These are phyloP conservation scores for Colletotrichum eremochloae DNA, from an alignment of 2,329 filamentous ascomycete species.

Conservation along the genomic window DNA sequence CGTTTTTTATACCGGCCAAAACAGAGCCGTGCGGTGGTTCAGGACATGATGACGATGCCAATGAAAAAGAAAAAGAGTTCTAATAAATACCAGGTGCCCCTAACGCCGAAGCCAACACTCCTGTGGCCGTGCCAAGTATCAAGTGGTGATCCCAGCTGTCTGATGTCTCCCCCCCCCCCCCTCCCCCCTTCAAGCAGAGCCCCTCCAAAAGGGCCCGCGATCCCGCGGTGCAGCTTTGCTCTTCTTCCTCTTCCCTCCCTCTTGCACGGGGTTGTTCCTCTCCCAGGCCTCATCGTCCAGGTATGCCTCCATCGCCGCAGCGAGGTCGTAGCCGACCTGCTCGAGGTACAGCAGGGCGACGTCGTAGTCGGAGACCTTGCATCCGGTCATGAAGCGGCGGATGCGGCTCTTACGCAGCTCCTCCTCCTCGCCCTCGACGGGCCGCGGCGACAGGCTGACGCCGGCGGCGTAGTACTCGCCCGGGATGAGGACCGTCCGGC, in stretches of 20 bases:
- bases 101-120: constrained; percentile 11
- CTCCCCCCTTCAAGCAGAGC: constrained; percentile 35
- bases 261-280: constrained; percentile 71
- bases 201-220: constrained; percentile 51
- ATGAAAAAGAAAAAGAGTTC: constrained; percentile 38
- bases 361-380: constrained; percentile 83
- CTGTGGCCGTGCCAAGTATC: neutral
- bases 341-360: constrained; percentile 82
- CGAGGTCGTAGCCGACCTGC: constrained; percentile 75
- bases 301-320: constrained; percentile 73
- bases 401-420: constrained; percentile 78
- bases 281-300: constrained; percentile 84
- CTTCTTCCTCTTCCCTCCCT: constrained; percentile 51
- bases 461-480: constrained; percentile 76
- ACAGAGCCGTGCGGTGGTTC: constrained; percentile 34
- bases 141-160: neutral
- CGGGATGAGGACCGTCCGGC: constrained; percentile 79
- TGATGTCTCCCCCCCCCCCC: neutral
- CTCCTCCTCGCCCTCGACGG: constrained; percentile 81
- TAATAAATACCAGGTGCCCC: constrained; percentile 29
- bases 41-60: constrained; percentile 42
- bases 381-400: constrained; percentile 82
- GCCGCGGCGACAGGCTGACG: constrained; percentile 76
- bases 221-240: constrained; percentile 44
- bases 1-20: constrained; percentile 40